Conservation (phyloP, 2,329 filamentous ascomycete species). For the Fusarium continuum region DNA sequence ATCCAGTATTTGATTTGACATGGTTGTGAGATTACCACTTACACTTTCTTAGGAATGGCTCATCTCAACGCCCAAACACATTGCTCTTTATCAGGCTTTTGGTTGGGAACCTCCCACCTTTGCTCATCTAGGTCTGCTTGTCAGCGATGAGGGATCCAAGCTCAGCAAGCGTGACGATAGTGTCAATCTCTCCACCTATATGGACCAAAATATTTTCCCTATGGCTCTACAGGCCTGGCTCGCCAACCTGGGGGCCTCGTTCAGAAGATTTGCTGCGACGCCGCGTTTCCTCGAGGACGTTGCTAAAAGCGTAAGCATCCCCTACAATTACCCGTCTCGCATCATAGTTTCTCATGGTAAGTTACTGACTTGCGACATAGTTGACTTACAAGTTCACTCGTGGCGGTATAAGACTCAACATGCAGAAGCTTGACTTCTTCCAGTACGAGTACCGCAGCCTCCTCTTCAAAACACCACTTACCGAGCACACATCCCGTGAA, state of each 20-base stretch:
- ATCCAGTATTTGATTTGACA: neutral
- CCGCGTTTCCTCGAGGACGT: slow-evolving; percentile 71
- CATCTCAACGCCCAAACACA: slow-evolving; percentile 82
- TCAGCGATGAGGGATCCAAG: slow-evolving; percentile 75
- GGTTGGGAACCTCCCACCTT: slow-evolving; percentile 78
- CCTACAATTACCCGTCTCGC: neutral
- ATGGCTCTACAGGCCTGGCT: slow-evolving; percentile 78
- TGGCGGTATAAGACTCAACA: slow-evolving; percentile 85
- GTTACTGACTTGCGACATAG: slow-evolving; percentile 52
- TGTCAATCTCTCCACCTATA: slow-evolving; percentile 62
- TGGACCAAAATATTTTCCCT: slow-evolving; percentile 57
- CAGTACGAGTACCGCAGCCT: slow-evolving; percentile 70
- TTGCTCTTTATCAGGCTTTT: slow-evolving; percentile 78
- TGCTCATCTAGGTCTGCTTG: slow-evolving; percentile 81
- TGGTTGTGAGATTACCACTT: neutral
- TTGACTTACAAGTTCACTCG: slow-evolving; percentile 90
- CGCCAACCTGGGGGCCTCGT: slow-evolving; percentile 67
- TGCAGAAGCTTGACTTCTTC: slow-evolving; percentile 81
- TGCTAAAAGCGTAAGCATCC: slow-evolving; percentile 66
- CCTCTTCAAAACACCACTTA: slow-evolving; percentile 43
- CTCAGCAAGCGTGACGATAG: slow-evolving; percentile 82
- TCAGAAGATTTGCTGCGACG: slow-evolving; percentile 39
- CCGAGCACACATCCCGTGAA: slow-evolving; percentile 37
- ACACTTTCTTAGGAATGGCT: slow-evolving; percentile 79
- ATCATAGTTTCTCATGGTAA: neutral